These are phyloP conservation scores for Sporothrix pallida DNA, from an alignment of 2,329 filamentous ascomycete genomes.

Conservation along the genomic window DNA sequence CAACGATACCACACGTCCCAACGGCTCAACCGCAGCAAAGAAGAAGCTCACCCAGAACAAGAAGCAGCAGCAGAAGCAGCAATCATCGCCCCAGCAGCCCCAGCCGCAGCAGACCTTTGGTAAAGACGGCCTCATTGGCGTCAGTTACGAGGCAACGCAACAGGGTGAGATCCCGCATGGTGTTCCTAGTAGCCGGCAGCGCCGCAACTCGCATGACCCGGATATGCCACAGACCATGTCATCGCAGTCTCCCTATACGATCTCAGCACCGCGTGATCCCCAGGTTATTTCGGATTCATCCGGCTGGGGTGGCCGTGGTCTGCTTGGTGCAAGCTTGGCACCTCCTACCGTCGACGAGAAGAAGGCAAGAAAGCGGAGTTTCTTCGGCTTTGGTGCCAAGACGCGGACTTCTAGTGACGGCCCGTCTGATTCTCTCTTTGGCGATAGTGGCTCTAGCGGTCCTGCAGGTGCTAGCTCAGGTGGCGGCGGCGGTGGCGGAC, in stretches of 20 bases:
- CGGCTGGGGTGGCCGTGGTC: constrained; percentile 68
- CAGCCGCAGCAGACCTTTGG: constrained; percentile 35
- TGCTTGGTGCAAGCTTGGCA: constrained; percentile 51
- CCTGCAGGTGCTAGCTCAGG: constrained; percentile 46
- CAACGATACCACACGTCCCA: constrained; percentile 35
- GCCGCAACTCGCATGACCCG: constrained; percentile 41
- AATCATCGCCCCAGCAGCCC: constrained; percentile 39
- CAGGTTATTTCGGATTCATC: constrained; percentile 81
- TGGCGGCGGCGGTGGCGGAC: constrained; percentile 50
- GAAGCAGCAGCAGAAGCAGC: constrained; percentile 51
- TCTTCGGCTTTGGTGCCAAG: constrained; percentile 73
- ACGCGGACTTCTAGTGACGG: constrained; percentile 63
- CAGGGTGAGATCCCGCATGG: constrained; percentile 53
- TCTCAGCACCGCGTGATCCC: constrained; percentile 85
- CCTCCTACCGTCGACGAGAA: constrained; percentile 71
- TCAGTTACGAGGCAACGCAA: constrained; percentile 63
- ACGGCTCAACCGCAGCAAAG: constrained; percentile 46
- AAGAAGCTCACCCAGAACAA: constrained; percentile 50
- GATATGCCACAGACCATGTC: constrained; percentile 47
- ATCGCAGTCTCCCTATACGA: constrained; percentile 58
- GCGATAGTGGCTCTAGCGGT: constrained; percentile 51
- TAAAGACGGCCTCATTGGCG: constrained; percentile 59
- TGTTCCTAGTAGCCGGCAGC: constrained; percentile 29
- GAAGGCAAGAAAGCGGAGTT: constrained; percentile 77
- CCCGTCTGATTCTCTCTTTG: constrained; percentile 58